phyloP scores from a whole-genome alignment of 768 basidiomycete genomes.

The Flagelloscypha sp. region DNA sequence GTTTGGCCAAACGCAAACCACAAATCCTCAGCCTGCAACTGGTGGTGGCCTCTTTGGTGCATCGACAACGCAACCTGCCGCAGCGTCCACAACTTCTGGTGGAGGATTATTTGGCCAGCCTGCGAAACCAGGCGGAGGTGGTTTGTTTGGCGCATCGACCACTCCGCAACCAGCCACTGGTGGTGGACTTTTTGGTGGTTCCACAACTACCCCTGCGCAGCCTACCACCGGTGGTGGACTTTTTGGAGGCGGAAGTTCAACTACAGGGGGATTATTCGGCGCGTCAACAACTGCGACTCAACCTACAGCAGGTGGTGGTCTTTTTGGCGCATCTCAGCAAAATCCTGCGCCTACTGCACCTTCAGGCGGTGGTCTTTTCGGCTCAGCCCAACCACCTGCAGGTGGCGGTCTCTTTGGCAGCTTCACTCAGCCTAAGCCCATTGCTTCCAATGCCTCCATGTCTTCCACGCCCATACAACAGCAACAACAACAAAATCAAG shows the following conservation, averaged over 20 bases:
- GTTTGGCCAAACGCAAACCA: slow-evolving; percentile 12
- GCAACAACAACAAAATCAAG: slow-evolving; percentile 22
- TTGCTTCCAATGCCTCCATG: not conserved
- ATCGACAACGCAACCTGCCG: slow-evolving; percentile 8
- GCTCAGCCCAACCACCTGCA: not conserved
- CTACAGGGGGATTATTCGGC: slow-evolving; percentile 1
- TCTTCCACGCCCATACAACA: slow-evolving; percentile 10
- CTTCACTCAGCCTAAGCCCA: not conserved
- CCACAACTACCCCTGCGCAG: slow-evolving; percentile 2
- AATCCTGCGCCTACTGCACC: too few species aligned
- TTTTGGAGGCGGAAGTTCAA: slow-evolving; percentile 17
- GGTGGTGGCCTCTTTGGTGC: slow-evolving; percentile 10
- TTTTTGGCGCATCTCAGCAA: not conserved
- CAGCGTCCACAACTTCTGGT: slow-evolving; percentile 3
- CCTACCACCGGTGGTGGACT: slow-evolving; percentile 13
- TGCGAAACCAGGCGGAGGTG: slow-evolving; percentile 13
- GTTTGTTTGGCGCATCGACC: slow-evolving; percentile 16
- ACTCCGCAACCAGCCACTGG: slow-evolving; percentile 8
- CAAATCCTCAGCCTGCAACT: slow-evolving; percentile 10
- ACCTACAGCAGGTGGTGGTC: not conserved
- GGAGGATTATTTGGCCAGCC: slow-evolving; percentile 26
- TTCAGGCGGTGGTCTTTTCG: too few species aligned
- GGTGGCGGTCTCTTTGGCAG: not conserved
- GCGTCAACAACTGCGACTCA: not conserved
- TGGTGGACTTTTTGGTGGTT: slow-evolving; percentile 21